Evolutionary conservation across 257 asterid species (phyloP).

Genomic region (Solanum clarkiae): DNA sequence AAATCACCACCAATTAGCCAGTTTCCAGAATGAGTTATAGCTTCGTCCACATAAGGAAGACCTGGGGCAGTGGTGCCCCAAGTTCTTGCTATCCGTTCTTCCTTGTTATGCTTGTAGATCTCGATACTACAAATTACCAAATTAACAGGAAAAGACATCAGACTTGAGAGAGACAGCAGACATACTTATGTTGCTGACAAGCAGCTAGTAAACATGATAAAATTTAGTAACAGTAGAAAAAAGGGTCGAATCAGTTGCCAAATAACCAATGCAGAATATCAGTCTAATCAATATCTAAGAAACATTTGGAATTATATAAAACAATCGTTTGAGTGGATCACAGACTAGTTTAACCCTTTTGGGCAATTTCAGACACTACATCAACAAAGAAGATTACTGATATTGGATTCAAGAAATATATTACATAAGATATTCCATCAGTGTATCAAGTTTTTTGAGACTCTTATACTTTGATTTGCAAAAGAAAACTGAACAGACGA

Average conservation of each 20-base stretch:
- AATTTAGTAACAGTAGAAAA: neutral
- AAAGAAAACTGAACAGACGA: neutral
- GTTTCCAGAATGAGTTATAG: constrained; percentile 56
- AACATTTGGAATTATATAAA: neutral
- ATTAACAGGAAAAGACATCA: neutral
- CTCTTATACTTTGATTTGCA: neutral
- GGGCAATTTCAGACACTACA: neutral
- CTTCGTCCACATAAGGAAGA: constrained; percentile 68
- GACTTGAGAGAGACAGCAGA: neutral
- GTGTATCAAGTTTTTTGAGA: neutral
- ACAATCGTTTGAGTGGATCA: neutral
- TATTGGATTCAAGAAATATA: neutral
- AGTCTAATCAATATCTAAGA: neutral
- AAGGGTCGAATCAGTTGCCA: neutral
- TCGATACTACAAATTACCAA: constrained; percentile 48
- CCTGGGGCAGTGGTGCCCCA: constrained; percentile 95
- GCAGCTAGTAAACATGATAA: neutral
- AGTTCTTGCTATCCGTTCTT: constrained; percentile 86
- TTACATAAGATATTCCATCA: neutral
- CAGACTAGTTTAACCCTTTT: neutral
- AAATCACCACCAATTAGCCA: constrained; percentile 92
- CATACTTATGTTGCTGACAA: neutral
- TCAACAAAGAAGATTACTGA: neutral
- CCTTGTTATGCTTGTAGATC: constrained; percentile 86
- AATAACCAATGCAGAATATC: neutral